Conservation (phyloP, 1,139 yeast genomes). For the Candida buenavistaensis region DNA sequence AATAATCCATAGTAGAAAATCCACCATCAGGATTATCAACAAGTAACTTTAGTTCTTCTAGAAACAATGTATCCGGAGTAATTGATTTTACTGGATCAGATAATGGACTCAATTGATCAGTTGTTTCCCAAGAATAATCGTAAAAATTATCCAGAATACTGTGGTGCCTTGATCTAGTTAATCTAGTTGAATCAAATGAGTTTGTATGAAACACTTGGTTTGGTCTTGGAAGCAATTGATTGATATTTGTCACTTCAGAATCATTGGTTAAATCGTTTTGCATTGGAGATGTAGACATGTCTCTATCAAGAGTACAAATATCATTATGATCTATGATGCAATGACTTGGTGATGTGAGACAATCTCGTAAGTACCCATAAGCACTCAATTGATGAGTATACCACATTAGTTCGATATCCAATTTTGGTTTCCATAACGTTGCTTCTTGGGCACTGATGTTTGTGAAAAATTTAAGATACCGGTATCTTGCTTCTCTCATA, state of each 20-base stretch:
- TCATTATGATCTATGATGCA: constrained; percentile 15
- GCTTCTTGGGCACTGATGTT: constrained; percentile 7
- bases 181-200: constrained; percentile 1
- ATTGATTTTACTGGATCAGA: background rate
- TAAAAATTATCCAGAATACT: background rate
- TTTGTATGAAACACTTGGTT: background rate
- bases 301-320: too few species aligned
- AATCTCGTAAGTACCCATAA: constrained; percentile 22
- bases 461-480: constrained; percentile 27
- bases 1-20: too few species aligned
- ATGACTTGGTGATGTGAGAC: constrained; percentile 12
- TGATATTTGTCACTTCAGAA: too few species aligned
- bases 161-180: background rate
- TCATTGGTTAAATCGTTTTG: background rate
- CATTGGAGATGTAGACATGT: too few species aligned
- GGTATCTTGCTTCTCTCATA: constrained; percentile 20
- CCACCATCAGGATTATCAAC: background rate
- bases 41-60: constrained; percentile 1
- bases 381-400: constrained; percentile 38
- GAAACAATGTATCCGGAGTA: background rate
- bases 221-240: background rate
- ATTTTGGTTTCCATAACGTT: constrained; percentile 28
- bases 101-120: constrained; percentile 1
- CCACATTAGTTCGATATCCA: constrained; percentile 42
- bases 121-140: constrained; percentile 1